Conservation (phyloP, 1,139 yeast genomes). For the Protomyces macrosporus region DNA sequence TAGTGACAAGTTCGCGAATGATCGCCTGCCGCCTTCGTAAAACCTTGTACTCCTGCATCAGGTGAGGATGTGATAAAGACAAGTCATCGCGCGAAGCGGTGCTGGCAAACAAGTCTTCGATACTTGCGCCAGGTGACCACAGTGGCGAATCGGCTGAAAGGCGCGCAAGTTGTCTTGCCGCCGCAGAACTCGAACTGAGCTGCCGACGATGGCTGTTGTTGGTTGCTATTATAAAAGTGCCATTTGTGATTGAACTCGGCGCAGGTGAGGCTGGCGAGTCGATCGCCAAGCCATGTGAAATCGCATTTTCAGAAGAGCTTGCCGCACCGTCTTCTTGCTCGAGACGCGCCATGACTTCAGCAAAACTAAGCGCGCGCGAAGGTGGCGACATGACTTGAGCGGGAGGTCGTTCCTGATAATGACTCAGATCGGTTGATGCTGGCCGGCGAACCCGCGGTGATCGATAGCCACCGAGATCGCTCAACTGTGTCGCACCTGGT, state of each 20-base stretch:
- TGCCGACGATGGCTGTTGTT: not conserved
- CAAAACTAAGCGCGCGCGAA: not conserved
- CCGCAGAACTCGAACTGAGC: not conserved
- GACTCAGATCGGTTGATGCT: no score
- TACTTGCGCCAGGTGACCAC: not conserved
- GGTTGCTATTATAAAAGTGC: no score
- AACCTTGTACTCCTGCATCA: not conserved
- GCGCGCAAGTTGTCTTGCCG: not conserved
- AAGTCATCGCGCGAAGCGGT: not conserved
- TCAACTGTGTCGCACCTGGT: not conserved
- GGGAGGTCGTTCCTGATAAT: no score
- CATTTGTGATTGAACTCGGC: not conserved
- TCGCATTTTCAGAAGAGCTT: not conserved
- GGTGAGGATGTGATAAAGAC: not conserved
- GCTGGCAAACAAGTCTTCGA: not conserved
- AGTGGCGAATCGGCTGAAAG: not conserved
- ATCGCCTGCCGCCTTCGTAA: slow-evolving; percentile 16
- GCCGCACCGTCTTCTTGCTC: not conserved
- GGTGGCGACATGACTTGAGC: not conserved
- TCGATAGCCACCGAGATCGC: no score
- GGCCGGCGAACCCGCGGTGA: no score
- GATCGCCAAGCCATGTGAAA: not conserved
- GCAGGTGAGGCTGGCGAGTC: not conserved
- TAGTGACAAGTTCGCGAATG: slow-evolving; percentile 19
- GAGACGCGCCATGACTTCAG: not conserved